Conservation (phyloP, 2,329 filamentous ascomycete genomes). For the Penicillium italicum region DNA sequence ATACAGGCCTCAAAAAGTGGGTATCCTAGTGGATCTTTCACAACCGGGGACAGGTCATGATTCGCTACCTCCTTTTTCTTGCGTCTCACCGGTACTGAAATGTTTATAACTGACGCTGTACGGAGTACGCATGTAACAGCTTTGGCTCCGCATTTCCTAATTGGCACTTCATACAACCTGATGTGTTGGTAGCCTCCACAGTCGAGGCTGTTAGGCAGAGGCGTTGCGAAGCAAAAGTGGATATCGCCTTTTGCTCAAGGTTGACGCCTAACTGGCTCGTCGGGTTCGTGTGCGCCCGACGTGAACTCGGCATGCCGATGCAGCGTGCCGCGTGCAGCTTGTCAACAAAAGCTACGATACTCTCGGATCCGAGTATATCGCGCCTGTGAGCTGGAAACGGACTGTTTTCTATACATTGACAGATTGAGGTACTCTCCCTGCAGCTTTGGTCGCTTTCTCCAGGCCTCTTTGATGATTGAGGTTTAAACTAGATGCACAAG, state of each 20-base stretch:
- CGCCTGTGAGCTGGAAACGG: background rate
- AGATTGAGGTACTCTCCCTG: background rate
- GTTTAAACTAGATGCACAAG: background rate
- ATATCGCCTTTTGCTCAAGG: background rate
- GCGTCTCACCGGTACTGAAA: conserved; percentile 17
- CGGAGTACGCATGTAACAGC: background rate
- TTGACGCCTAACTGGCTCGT: conserved; percentile 7
- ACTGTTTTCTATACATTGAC: no score
- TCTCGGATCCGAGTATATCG: background rate
- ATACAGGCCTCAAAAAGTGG: background rate
- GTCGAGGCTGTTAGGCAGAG: background rate
- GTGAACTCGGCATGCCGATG: conserved; percentile 9
- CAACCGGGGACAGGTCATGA: conserved; percentile 6
- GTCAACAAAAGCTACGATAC: background rate
- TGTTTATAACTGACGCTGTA: conserved; percentile 1
- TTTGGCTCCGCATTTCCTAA: conserved; percentile 2
- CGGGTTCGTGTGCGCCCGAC: conserved; percentile 5
- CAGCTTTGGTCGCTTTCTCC: background rate
- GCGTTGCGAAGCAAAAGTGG: conserved; percentile 1
- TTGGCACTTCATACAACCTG: background rate
- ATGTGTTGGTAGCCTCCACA: background rate
- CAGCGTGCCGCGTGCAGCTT: background rate
- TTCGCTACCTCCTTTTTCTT: conserved; percentile 8
- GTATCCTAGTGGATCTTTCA: conserved; percentile 11
- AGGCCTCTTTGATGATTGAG: background rate